phyloP scores from a whole-genome alignment of 192 early-diverging fungal species.

The Phlyctochytrium arcticum region DNA sequence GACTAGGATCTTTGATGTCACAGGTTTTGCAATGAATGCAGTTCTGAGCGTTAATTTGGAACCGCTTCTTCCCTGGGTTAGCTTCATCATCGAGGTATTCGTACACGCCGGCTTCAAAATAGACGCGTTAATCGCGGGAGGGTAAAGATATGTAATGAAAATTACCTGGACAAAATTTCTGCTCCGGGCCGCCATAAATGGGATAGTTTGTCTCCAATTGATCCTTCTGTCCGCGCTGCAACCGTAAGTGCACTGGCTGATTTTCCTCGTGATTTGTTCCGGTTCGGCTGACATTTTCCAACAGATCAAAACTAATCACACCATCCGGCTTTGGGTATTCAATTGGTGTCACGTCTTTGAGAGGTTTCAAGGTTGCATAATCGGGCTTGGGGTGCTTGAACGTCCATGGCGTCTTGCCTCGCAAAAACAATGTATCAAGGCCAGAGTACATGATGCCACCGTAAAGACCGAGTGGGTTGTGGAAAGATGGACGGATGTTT shows the following conservation, averaged over 20 bases:
- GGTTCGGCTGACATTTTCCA: constrained; percentile 86
- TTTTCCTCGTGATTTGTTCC: constrained; percentile 93
- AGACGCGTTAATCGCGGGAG: background rate
- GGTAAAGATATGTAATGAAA: too few species aligned
- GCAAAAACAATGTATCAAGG: constrained; percentile 82
- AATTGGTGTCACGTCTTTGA: constrained; percentile 70
- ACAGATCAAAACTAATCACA: constrained; percentile 90
- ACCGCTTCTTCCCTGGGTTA: constrained; percentile 80
- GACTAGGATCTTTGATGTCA: constrained; percentile 98
- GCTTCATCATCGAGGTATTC: constrained; percentile 93
- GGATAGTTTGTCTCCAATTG: constrained; percentile 80
- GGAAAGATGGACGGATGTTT: constrained; percentile 92
- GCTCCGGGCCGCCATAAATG: constrained; percentile 91
- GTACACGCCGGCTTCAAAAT: constrained; percentile 78
- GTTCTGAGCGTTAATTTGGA: constrained; percentile 94
- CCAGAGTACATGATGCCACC: constrained; percentile 88
- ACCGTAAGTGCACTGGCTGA: constrained; percentile 88
- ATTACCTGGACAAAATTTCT: constrained; percentile 90
- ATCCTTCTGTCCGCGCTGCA: constrained; percentile 66
- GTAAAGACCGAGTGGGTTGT: constrained; percentile 75
- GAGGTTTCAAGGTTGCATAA: constrained; percentile 66
- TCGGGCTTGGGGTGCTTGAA: constrained; percentile 85
- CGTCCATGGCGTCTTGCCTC: constrained; percentile 91
- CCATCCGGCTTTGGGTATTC: constrained; percentile 97
- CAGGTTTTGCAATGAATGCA: constrained; percentile 99